Evolutionary conservation across 352 stramenopile genomes (phyloP).

Genomic region (Blastocystis sp.): DNA sequence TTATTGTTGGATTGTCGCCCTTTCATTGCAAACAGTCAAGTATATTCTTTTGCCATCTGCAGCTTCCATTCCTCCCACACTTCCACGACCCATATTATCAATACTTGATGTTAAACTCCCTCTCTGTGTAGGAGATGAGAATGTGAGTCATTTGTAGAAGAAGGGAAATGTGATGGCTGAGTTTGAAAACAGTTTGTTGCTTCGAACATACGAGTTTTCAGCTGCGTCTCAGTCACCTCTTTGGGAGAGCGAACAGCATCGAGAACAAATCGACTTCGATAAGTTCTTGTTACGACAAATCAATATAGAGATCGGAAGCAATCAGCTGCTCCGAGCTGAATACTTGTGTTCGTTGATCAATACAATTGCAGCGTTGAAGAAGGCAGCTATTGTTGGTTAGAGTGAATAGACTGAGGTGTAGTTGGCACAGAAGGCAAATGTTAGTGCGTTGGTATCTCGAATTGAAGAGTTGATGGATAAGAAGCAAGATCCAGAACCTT

Average conservation of each 20-base stretch:
- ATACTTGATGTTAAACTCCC: slow-evolving; percentile 6
- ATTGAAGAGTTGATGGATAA: slow-evolving; percentile 34
- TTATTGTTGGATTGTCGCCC: slow-evolving; percentile 26
- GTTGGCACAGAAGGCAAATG: slow-evolving; percentile 14
- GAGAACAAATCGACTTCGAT: slow-evolving; percentile 30
- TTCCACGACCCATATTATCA: slow-evolving; percentile 15
- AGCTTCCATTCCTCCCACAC: background rate
- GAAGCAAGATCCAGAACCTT: background rate
- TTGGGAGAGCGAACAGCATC: background rate
- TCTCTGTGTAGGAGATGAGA: background rate
- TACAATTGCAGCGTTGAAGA: slow-evolving; percentile 38
- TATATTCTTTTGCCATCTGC: slow-evolving; percentile 12
- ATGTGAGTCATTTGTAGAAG: background rate
- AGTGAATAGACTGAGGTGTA: background rate
- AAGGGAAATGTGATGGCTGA: background rate
- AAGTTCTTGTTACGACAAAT: slow-evolving; percentile 54
- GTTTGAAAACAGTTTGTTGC: slow-evolving; percentile 42
- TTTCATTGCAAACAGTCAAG: slow-evolving; percentile 21
- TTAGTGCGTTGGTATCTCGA: background rate
- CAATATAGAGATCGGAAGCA: slow-evolving; percentile 52
- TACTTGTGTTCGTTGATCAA: slow-evolving; percentile 16
- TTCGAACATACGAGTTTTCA: slow-evolving; percentile 25
- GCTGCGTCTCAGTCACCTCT: background rate
- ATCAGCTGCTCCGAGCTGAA: slow-evolving; percentile 31
- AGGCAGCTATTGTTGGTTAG: background rate